A percentile compares a stretch with the other conserved stretches of the same genome.
These are phyloP conservation scores for Wallacemonas sp. DNA, from an alignment of 208 protist species.

Conservation along the genomic window DNA sequence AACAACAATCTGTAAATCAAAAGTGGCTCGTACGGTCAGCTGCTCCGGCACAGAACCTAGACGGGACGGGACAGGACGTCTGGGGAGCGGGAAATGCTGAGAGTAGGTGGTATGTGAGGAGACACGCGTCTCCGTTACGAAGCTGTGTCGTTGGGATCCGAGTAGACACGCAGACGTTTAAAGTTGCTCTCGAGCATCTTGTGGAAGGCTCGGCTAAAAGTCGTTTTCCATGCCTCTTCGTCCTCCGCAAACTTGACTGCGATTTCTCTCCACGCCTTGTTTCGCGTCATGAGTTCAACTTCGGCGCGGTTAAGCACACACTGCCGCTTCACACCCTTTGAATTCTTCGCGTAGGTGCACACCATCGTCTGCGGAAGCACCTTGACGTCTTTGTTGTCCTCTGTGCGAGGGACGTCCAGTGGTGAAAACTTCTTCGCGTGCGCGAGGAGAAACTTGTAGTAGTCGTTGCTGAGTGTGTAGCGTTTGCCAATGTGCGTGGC, in stretches of 20 bases:
- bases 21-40: no score
- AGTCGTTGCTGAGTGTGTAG: slow-evolving; percentile 75
- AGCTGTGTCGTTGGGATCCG: slow-evolving; percentile 28
- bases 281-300: slow-evolving; percentile 56
- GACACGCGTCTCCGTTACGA: neutral
- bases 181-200: slow-evolving; percentile 89
- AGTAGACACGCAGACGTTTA: slow-evolving; percentile 67
- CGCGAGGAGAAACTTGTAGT: slow-evolving; percentile 75
- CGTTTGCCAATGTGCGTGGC: slow-evolving; percentile 68
- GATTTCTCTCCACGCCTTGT: slow-evolving; percentile 53
- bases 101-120: neutral
- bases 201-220: slow-evolving; percentile 69
- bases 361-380: slow-evolving; percentile 54
- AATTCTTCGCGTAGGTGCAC: slow-evolving; percentile 44
- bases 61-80: no score
- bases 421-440: slow-evolving; percentile 60
- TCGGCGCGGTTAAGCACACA: slow-evolving; percentile 68
- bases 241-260: slow-evolving; percentile 60
- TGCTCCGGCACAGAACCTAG: no score
- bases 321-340: slow-evolving; percentile 32
- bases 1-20: no score
- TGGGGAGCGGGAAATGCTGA: no score
- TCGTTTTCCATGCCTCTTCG: slow-evolving; percentile 51
- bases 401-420: slow-evolving; percentile 58
- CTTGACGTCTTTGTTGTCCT: slow-evolving; percentile 71